phyloP scores from a whole-genome alignment of 768 basidiomycete species.

The Lactifluus subvellereus region DNA sequence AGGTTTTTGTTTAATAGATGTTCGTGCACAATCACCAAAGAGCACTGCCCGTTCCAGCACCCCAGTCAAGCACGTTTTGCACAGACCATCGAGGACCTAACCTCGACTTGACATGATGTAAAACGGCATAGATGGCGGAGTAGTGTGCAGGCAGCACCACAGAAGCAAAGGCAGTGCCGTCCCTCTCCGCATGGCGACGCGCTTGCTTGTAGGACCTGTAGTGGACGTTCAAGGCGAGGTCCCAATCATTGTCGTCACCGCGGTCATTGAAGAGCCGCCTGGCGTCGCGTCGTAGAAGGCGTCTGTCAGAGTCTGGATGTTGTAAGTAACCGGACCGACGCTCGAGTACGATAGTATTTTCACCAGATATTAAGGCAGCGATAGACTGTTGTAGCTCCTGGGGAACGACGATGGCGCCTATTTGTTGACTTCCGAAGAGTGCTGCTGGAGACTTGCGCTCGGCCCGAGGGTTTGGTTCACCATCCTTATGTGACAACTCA shows the following conservation, averaged over 20 bases:
- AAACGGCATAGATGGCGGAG: slow-evolving; percentile 69
- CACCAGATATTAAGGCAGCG: slow-evolving; percentile 60
- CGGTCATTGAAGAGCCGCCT: slow-evolving; percentile 58
- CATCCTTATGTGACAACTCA: slow-evolving; percentile 31
- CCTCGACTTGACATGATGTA: slow-evolving; percentile 59
- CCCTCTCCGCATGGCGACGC: slow-evolving; percentile 53
- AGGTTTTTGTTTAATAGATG: not conserved
- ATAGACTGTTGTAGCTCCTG: slow-evolving; percentile 65
- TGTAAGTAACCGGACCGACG: not conserved
- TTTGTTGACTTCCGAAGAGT: slow-evolving; percentile 63
- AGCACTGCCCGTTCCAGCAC: slow-evolving; percentile 74
- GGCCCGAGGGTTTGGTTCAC: slow-evolving; percentile 33
- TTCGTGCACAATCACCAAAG: slow-evolving; percentile 52
- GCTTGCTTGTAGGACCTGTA: slow-evolving; percentile 60
- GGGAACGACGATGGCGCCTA: slow-evolving; percentile 70
- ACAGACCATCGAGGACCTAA: slow-evolving; percentile 57
- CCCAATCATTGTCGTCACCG: slow-evolving; percentile 43
- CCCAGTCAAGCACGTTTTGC: slow-evolving; percentile 74
- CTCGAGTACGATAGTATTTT: slow-evolving; percentile 16
- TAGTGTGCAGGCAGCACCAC: slow-evolving; percentile 85
- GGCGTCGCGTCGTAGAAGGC: slow-evolving; percentile 60
- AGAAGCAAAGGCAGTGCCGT: slow-evolving; percentile 80
- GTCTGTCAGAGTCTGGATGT: slow-evolving; percentile 54
- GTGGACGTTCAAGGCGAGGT: slow-evolving; percentile 45
- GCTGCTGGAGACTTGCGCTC: slow-evolving; percentile 76